A percentile compares a stretch with the other conserved stretches of the same genome.
Conservation (phyloP, 2,329 filamentous ascomycete genomes). For the Pleurostoma richardsiae region DNA sequence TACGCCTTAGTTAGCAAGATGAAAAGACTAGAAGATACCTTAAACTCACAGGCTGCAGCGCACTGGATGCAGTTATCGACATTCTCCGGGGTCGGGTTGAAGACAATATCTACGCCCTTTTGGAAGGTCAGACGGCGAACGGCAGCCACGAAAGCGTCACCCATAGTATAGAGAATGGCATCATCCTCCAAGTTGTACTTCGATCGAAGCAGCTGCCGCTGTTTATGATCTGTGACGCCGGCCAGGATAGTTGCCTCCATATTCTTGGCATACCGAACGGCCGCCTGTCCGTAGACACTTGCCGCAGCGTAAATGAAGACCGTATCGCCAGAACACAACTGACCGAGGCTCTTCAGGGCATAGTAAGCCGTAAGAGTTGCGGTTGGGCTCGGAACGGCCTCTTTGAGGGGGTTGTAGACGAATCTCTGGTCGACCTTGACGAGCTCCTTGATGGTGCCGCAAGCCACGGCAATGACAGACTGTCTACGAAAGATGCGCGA, state of each 20-base stretch:
- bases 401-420: conserved; percentile 17
- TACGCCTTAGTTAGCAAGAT: background rate
- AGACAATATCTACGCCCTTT: conserved; percentile 35
- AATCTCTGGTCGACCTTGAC: conserved; percentile 28
- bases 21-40: background rate
- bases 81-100: conserved; percentile 35
- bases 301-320: conserved; percentile 40
- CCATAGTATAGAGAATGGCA: conserved; percentile 26
- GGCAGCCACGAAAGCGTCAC: conserved; percentile 6
- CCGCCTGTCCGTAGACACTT: conserved; percentile 36
- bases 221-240: conserved; percentile 27
- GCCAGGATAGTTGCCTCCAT: conserved; percentile 34
- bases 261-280: conserved; percentile 31
- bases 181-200: conserved; percentile 23
- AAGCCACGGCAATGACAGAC: conserved; percentile 32
- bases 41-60: conserved; percentile 14
- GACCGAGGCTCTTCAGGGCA: conserved; percentile 25
- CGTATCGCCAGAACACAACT: conserved; percentile 17
- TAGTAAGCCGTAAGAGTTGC: conserved; percentile 36
- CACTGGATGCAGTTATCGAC: conserved; percentile 25
- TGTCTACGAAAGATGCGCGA: background rate
- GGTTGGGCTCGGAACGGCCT: conserved; percentile 25
- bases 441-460: conserved; percentile 28
- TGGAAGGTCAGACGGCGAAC: conserved; percentile 24
- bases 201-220: conserved; percentile 28